Evolutionary conservation across 1,284 basidiomycete species (phyloP).

Genomic region (Volvariella surrecta): DNA sequence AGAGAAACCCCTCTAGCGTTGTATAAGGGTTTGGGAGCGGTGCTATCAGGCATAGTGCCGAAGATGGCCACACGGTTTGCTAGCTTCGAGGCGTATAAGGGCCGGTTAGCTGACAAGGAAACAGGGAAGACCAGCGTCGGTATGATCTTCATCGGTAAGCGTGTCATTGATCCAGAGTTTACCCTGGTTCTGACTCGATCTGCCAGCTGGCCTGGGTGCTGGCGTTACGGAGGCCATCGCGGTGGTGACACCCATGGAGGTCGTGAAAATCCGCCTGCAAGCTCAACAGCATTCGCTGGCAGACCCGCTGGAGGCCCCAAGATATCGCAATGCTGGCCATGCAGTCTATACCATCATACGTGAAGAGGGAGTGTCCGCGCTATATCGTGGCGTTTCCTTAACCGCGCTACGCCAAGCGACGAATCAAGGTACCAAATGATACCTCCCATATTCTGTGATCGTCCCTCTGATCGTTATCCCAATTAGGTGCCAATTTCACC

Average conservation of each 20-base stretch:
- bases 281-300: conserved; percentile 97
- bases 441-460: not conserved
- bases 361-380: conserved; percentile 82
- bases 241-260: conserved; percentile 98
- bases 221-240: conserved; percentile 91
- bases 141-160: conserved; percentile 71
- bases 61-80: conserved; percentile 99
- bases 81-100: conserved; percentile 94
- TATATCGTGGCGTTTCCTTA: conserved; percentile 90
- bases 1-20: conserved; percentile 93
- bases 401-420: conserved; percentile 97
- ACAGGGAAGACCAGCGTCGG: conserved; percentile 75
- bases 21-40: conserved; percentile 99
- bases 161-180: not conserved
- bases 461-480: not conserved
- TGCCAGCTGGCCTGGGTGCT: conserved; percentile 84
- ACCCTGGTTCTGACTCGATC: not conserved
- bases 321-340: conserved; percentile 96
- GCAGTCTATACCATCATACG: conserved; percentile 93
- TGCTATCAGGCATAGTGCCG: conserved; percentile 93
- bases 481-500: conserved; percentile 90
- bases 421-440: conserved; percentile 70
- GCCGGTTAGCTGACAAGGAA: conserved; percentile 63
- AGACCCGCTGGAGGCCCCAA: conserved; percentile 89
- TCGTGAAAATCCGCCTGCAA: conserved; percentile 97